phyloP scores from a whole-genome alignment of 169 alveolate species.

The Cryptosporidium sp. region DNA sequence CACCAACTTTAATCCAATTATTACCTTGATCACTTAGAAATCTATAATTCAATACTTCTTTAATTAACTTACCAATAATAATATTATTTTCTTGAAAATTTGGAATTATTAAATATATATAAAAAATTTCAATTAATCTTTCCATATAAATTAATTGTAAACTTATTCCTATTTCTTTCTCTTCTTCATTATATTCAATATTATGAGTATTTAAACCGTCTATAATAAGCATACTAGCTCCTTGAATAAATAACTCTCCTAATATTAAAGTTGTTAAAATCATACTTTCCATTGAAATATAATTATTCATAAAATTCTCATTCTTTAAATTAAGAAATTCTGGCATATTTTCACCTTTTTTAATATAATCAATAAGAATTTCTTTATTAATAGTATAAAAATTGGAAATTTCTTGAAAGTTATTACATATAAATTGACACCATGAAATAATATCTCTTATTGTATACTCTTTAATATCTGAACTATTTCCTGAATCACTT shows the following conservation, averaged over 20 bases:
- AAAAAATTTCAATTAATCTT: background rate
- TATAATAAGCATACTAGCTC: slow-evolving; percentile 42
- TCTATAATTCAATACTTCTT: background rate
- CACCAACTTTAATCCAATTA: slow-evolving; percentile 10
- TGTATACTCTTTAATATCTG: slow-evolving; percentile 25
- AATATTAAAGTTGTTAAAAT: background rate
- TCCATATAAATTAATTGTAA: background rate
- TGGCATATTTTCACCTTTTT: background rate
- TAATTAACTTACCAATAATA: background rate
- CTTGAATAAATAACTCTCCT: slow-evolving; percentile 35
- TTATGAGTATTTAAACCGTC: slow-evolving; percentile 4
- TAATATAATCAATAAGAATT: background rate
- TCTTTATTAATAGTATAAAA: background rate
- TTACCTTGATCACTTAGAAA: background rate
- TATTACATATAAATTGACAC: slow-evolving; percentile 56
- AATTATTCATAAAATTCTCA: background rate
- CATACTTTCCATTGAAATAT: background rate
- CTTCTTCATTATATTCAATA: background rate
- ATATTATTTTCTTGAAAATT: background rate
- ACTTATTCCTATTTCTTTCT: background rate
- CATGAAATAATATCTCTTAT: slow-evolving; percentile 56
- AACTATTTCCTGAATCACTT: background rate
- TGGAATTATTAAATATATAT: background rate
- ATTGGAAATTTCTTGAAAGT: background rate
- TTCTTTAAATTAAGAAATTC: background rate